Conservation (phyloP, 768 basidiomycete species). For the Rhizopogon roseolus region DNA sequence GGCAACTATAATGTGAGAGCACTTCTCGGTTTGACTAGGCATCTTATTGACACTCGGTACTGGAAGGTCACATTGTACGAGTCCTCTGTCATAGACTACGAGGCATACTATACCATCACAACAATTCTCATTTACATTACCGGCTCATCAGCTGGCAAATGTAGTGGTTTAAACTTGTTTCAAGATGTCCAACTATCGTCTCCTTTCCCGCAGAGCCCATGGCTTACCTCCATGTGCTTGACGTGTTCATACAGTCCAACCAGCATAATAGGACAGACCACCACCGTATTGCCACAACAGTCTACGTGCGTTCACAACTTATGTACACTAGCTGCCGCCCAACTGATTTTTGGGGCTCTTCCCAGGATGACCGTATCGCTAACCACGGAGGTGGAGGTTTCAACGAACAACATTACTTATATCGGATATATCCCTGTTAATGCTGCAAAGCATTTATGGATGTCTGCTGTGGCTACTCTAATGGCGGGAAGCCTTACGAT, state of each 20-base stretch:
- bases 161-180: conserved; percentile 27
- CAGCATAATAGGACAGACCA: not conserved
- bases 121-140: conserved; percentile 15
- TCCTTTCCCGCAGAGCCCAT: conserved; percentile 28
- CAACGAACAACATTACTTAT: too few species aligned
- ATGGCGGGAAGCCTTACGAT: too few species aligned
- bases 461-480: too few species aligned
- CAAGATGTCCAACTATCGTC: conserved; percentile 17
- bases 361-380: too few species aligned
- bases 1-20: conserved; percentile 10
- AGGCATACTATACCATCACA: conserved; percentile 35
- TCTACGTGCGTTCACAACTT: too few species aligned
- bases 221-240: not conserved
- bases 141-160: conserved; percentile 4
- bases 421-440: too few species aligned
- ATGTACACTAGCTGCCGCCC: too few species aligned
- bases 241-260: not conserved
- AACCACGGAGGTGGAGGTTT: too few species aligned
- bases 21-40: not conserved
- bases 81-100: conserved; percentile 24
- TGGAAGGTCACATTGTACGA: conserved; percentile 44
- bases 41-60: not conserved
- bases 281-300: not conserved
- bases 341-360: too few species aligned
- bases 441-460: too few species aligned